These are phyloP conservation scores for Paramecium primaurelia DNA, from an alignment of 73 alveolate species.

Conservation along the genomic window DNA sequence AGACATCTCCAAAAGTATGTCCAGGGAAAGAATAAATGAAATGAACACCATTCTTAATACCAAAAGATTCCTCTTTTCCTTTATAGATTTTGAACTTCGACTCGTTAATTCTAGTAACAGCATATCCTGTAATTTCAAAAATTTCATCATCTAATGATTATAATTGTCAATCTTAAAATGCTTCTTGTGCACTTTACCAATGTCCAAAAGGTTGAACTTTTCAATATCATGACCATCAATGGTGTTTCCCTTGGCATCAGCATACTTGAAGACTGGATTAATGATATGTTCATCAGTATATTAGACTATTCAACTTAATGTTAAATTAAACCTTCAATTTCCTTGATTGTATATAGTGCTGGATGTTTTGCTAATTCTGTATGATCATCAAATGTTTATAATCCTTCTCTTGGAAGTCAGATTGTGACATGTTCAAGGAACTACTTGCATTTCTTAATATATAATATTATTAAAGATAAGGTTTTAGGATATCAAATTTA, in stretches of 20 bases:
- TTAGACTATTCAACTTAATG: neutral
- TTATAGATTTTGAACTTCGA: neutral
- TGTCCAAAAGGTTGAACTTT: conserved; percentile 47
- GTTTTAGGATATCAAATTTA: neutral
- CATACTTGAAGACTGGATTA: conserved; percentile 17
- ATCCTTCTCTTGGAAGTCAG: conserved; percentile 38
- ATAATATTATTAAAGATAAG: neutral
- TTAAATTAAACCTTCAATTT: neutral
- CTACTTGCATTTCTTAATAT: neutral
- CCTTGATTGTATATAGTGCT: neutral
- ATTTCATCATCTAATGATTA: conserved; percentile 9
- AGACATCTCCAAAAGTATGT: conserved; percentile 39
- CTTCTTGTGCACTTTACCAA: conserved; percentile 10
- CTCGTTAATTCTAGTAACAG: conserved; percentile 44
- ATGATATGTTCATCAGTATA: conserved; percentile 32
- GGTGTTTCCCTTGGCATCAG: conserved; percentile 1
- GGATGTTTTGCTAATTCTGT: conserved; percentile 5
- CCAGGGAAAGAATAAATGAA: conserved; percentile 26
- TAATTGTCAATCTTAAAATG: neutral
- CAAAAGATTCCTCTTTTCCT: conserved; percentile 18
- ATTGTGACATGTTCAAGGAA: conserved; percentile 13
- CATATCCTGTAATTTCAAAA: conserved; percentile 18
- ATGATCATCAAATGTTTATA: neutral
- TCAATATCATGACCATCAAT: conserved; percentile 5
- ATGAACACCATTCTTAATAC: conserved; percentile 32